Base-by-base conservation (phyloP, 1,139 yeast genomes). In the Sugiyamaella grinbergsii region DNA sequence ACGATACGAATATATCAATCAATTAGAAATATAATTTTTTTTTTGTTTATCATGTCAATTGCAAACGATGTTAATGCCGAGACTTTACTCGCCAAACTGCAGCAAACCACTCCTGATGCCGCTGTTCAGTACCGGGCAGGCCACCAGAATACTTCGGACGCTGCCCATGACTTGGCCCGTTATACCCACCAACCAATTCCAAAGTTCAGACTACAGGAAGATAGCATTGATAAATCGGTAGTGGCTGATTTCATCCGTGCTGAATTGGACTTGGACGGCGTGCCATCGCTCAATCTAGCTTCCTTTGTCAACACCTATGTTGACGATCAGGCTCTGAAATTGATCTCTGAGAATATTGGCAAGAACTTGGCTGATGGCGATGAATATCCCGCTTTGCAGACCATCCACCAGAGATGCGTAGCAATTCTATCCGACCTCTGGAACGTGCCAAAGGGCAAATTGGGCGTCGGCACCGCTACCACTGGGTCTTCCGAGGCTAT, bases 401-500 rank as follows among this genome's bases (percentile, higher is more conserved):
- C 85, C 54, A 67, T 87, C 58, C 95, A 91, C 59, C 78, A 82
- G 56, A 79, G 96, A 60, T 89, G 96, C 70, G 79, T 90, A 53
- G 78, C 90, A 31, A 90, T 90, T 62, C 67, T 90, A 56, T 81
- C 90, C 20, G 79, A 83, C 62, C 70, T 90, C 62, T 90, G 97
- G 97, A 75, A 88, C 64, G 91, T 90, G 10, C 86, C 86, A 48
- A 66, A 63, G 15, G 70, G 68, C 34, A 75, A 75, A 45, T 71
- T 71, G 26, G 84, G 93, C 2, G 75, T 88, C 29, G 97, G 97
- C 26, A 82, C 95, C 16, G 94, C 96, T 37, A 87, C 96, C 50
- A 90, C 96, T 1, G 97, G 97, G 4, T 88, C 96, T 2, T 84
- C 94, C 0, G 97, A 90, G 67, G 97, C 97, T 5, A 83, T 90